These are phyloP conservation scores for Panicum hallii DNA, from an alignment of 202 grass and related monocot genomes.

Conservation along the genomic window DNA sequence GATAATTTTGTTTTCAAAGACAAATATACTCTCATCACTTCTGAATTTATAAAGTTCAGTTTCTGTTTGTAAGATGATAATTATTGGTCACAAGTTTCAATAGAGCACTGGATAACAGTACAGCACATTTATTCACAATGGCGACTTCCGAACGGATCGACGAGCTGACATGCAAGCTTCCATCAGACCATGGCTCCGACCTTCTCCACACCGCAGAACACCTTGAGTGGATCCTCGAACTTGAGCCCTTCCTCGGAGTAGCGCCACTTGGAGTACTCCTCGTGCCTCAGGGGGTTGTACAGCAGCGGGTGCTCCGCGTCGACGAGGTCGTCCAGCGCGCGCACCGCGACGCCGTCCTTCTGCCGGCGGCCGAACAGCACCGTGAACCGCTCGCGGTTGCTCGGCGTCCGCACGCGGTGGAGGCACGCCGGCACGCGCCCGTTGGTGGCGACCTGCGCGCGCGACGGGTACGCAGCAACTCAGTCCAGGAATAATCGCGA, in stretches of 20 bases:
- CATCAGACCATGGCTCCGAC: background rate
- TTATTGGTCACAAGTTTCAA: too few relatives aligned
- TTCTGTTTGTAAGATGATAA: too few relatives aligned
- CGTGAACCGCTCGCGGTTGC: slow-evolving; percentile 52
- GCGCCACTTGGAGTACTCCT: slow-evolving; percentile 24
- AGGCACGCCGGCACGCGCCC: slow-evolving; percentile 48
- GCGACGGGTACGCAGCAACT: too few relatives aligned
- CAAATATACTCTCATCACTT: too few relatives aligned
- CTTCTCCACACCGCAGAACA: background rate
- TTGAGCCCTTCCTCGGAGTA: slow-evolving; percentile 12
- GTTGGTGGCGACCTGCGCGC: slow-evolving; percentile 53
- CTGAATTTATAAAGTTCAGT: too few relatives aligned
- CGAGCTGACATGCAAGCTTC: background rate
- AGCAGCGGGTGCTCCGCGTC: slow-evolving; percentile 15
- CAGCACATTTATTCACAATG: background rate
- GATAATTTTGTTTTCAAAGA: too few relatives aligned
- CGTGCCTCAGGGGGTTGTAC: slow-evolving; percentile 23
- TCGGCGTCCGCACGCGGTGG: slow-evolving; percentile 55
- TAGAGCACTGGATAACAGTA: too few relatives aligned
- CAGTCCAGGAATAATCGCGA: background rate
- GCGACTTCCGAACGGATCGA: background rate
- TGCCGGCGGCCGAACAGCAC: slow-evolving; percentile 27
- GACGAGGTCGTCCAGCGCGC: slow-evolving; percentile 33
- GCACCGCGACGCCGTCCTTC: slow-evolving; percentile 18
- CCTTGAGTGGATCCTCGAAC: background rate